Evolutionary conservation across 192 early-diverging fungal genomes (phyloP).

Genomic region (Coemansia sp.): DNA sequence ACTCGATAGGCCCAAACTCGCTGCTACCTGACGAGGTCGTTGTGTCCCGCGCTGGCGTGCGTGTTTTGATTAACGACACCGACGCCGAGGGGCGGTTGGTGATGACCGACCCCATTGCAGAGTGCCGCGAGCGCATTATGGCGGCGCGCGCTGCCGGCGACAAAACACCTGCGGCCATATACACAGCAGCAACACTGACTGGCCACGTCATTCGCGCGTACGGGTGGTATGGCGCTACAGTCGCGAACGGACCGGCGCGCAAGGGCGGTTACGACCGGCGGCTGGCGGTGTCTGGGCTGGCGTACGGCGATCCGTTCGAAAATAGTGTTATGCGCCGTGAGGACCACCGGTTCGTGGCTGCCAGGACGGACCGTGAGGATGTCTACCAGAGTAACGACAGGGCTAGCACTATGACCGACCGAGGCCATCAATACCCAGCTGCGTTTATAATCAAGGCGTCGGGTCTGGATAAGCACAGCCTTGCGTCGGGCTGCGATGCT

Average conservation of each 20-base stretch:
- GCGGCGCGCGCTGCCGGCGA: constrained; percentile 57
- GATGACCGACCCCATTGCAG: constrained; percentile 75
- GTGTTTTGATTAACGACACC: constrained; percentile 81
- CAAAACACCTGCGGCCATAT: constrained; percentile 58
- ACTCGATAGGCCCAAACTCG: constrained; percentile 76
- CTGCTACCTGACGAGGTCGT: constrained; percentile 85
- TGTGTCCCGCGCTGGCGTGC: constrained; percentile 69
- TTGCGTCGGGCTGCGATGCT: constrained; percentile 54
- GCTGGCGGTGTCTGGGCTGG: constrained; percentile 64
- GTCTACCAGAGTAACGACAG: constrained; percentile 80
- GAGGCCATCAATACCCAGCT: constrained; percentile 87
- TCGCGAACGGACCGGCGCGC: constrained; percentile 78
- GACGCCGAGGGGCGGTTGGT: constrained; percentile 92
- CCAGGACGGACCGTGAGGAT: constrained; percentile 72
- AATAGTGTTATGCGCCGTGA: constrained; percentile 78
- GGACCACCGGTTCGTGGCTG: constrained; percentile 65
- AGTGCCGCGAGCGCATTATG: constrained; percentile 72
- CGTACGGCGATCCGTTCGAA: constrained; percentile 80
- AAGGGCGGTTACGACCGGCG: constrained; percentile 60
- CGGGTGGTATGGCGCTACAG: constrained; percentile 70
- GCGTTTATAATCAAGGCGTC: constrained; percentile 80
- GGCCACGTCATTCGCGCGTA: constrained; percentile 80
- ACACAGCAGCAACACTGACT: constrained; percentile 86
- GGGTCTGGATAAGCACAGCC: constrained; percentile 71
- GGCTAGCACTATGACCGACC: constrained; percentile 67